phyloP scores from a whole-genome alignment of 768 basidiomycete genomes.

The Lanmaoa pseudosensibilis region DNA sequence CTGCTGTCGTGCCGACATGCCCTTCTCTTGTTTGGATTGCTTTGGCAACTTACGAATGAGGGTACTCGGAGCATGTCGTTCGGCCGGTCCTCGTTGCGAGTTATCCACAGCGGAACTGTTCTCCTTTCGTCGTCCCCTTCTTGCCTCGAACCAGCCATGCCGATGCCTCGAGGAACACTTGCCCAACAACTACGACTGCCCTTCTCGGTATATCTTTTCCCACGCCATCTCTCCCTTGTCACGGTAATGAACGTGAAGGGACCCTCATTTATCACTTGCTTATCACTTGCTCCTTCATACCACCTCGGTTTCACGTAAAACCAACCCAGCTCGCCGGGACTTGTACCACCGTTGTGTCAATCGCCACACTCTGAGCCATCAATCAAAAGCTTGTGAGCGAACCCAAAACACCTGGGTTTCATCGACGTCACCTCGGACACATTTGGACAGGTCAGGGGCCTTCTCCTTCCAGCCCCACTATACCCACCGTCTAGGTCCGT shows the following conservation, averaged over 20 bases:
- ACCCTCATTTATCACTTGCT: background rate
- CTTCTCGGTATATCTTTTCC: constrained; percentile 6
- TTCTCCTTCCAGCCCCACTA: constrained; percentile 18
- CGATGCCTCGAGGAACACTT: constrained; percentile 30
- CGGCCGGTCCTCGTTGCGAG: constrained; percentile 28
- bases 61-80: constrained; percentile 13
- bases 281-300: background rate
- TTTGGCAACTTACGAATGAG: constrained; percentile 31
- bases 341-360: background rate
- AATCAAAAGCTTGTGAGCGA: background rate
- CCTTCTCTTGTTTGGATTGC: constrained; percentile 31
- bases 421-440: constrained; percentile 10
- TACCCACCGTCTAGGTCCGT: constrained; percentile 24
- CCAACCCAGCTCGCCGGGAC: constrained; percentile 3
- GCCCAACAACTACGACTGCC: constrained; percentile 27
- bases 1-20: constrained; percentile 35
- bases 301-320: background rate
- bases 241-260: constrained; percentile 26
- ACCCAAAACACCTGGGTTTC: background rate
- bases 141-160: constrained; percentile 21
- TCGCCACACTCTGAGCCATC: background rate
- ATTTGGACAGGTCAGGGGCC: constrained; percentile 1
- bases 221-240: constrained; percentile 19
- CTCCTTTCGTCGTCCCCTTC: constrained; percentile 17
- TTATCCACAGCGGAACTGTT: constrained; percentile 22